Base-by-base conservation (phyloP, 805 yeast species). In the Metschnikowia orientalis region DNA sequence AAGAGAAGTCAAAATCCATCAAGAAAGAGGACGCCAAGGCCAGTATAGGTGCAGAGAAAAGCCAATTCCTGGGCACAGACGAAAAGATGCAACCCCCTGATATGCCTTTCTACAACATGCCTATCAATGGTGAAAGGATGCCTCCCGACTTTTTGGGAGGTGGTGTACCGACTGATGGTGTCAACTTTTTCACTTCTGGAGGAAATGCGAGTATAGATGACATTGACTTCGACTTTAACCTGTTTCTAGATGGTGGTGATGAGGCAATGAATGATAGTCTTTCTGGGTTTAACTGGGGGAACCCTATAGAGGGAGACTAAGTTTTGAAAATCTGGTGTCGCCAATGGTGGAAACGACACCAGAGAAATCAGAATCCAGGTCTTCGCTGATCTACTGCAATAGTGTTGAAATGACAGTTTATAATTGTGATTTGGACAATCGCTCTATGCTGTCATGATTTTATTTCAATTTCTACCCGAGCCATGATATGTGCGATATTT, bases 151-250 rank as follows among this genome's bases (percentile, higher is more conserved):
- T 63, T 6, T 41, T 63, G 19, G 61, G 54, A 9, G 44, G 47
- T n/a, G 30, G 37, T n/a, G 33, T 21, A 4, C 1, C 15, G 8
- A 47, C 40, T 11, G 41, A 42, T 17, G 48, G 48, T 7, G 39
- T 39, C n/a, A 41, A 42, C 21, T 52, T 54, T 32, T 57, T 54
- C 33, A 46, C 45, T 13, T 26, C 47, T 16, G 44, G 49, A 2
- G 45, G 48, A 13, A 41, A 42, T 15, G 52, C 54, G 7, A 55
- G 58, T n/a, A 50, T 63, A 22, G 70, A 63, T 27, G 71, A 65
- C 32, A 62, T 66, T 21, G 71, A 64, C 40, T 66, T 67, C 45
- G 70, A 64, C 40, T 65, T 65, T 44, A 61, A 61, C 39, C 61
- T 51, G 51, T 61, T 66, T 39, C 56, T 67, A 44, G 69, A 62